A percentile compares a stretch with the other conserved stretches of the same genome.
phyloP scores from a whole-genome alignment of 2,329 filamentous ascomycete genomes.

The Fusarium anthophilum region DNA sequence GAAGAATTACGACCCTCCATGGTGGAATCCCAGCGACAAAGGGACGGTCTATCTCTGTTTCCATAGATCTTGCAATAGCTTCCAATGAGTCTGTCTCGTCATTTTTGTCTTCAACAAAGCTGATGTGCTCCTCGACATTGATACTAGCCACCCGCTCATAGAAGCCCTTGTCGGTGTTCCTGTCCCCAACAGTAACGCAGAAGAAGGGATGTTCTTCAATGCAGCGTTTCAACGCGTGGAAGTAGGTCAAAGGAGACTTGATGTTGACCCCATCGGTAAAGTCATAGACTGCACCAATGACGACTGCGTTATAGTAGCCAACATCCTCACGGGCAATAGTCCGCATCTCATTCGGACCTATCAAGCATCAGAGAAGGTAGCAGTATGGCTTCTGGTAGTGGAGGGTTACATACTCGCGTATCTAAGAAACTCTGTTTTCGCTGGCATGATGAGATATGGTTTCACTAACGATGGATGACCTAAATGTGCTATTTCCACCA shows the following conservation, averaged over 20 bases:
- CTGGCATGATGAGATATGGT: constrained; percentile 9
- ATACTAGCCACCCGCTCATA: constrained; percentile 31
- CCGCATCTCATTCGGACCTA: constrained; percentile 39
- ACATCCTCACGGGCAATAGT: constrained; percentile 34
- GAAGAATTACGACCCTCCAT: constrained; percentile 37
- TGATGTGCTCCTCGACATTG: constrained; percentile 32
- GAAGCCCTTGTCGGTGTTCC: constrained; percentile 32
- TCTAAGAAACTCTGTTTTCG: constrained; percentile 21
- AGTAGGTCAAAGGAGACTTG: constrained; percentile 18
- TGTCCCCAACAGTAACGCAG: constrained; percentile 30
- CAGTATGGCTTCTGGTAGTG: too few relatives aligned
- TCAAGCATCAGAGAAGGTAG: not conserved
- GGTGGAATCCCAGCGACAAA: constrained; percentile 29
- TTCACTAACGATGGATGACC: not conserved
- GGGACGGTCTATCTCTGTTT: constrained; percentile 24
- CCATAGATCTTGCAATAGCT: constrained; percentile 18
- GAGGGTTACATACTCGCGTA: constrained; percentile 22
- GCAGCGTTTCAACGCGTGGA: constrained; percentile 26
- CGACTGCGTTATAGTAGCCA: constrained; percentile 37
- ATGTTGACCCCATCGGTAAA: not conserved
- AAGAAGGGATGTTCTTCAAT: constrained; percentile 35
- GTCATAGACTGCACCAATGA: constrained; percentile 36
- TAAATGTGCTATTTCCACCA: not conserved
- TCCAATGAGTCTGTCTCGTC: not conserved
- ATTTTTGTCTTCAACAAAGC: not conserved